Evolutionary conservation across 345 rosid genomes (phyloP).

Genomic region (Psidium friedrichsthalianum): DNA sequence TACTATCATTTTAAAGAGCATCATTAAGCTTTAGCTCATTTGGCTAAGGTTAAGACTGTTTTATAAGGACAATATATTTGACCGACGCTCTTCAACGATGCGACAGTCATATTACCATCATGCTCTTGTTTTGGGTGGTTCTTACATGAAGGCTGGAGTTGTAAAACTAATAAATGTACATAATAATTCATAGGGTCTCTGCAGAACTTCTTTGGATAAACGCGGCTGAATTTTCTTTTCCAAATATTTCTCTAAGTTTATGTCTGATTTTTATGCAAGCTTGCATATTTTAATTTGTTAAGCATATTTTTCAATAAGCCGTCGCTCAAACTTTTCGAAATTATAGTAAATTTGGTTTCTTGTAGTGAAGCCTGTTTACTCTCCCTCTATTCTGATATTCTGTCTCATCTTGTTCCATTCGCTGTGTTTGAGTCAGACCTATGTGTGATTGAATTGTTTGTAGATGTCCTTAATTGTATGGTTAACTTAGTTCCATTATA

Average conservation of each 20-base stretch:
- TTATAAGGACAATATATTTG: background rate
- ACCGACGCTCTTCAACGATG: background rate
- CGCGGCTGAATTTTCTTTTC: background rate
- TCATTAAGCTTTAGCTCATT: background rate
- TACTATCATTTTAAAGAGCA: background rate
- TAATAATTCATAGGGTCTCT: background rate
- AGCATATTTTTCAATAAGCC: background rate
- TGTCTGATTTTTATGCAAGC: background rate
- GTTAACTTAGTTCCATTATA: background rate
- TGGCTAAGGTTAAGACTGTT: background rate
- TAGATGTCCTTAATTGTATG: background rate
- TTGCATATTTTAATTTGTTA: background rate
- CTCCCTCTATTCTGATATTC: background rate
- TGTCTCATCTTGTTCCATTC: background rate
- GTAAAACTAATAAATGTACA: background rate
- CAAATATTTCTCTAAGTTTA: background rate
- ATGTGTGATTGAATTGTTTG: background rate
- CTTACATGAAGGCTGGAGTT: background rate
- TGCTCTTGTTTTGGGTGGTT: background rate
- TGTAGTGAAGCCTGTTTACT: background rate
- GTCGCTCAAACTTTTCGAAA: background rate
- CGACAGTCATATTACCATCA: background rate
- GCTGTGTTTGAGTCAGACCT: background rate
- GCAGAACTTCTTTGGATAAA: background rate
- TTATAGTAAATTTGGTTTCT: background rate